Evolutionary conservation across 192 early-diverging fungal species (phyloP).

Genomic region (Phycomyces nitens): DNA sequence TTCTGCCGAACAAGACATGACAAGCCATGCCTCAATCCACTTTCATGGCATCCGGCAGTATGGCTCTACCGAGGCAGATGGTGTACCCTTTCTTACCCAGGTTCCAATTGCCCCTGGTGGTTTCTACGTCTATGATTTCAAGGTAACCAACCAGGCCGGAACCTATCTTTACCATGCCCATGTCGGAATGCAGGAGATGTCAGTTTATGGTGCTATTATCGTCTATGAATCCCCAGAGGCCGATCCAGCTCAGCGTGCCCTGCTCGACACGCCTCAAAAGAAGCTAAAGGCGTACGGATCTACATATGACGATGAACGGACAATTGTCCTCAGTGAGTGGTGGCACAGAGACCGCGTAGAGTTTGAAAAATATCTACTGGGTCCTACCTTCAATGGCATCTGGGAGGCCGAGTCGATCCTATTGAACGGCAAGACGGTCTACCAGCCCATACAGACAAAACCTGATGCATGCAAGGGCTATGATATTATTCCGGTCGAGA

Average conservation of each 20-base stretch:
- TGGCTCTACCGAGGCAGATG: constrained; percentile 39
- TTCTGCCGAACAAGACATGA: not conserved
- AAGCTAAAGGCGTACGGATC: not conserved
- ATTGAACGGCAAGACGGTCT: constrained; percentile 13
- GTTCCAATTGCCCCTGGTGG: constrained; percentile 43
- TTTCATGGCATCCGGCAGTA: constrained; percentile 46
- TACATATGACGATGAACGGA: constrained; percentile 42
- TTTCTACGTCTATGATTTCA: constrained; percentile 42
- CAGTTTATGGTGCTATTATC: not conserved
- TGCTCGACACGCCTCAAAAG: too few relatives aligned
- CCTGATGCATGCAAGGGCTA: constrained; percentile 11
- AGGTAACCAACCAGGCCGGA: constrained; percentile 34
- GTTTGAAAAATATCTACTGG: constrained; percentile 1
- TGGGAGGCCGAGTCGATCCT: constrained; percentile 5
- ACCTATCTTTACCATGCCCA: constrained; percentile 41
- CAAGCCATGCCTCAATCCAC: constrained; percentile 26
- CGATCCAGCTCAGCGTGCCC: not conserved
- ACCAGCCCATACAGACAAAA: not conserved
- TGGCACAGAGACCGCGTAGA: constrained; percentile 29
- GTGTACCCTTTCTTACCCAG: constrained; percentile 58
- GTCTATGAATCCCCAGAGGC: constrained; percentile 12
- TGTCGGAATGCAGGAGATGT: constrained; percentile 14
- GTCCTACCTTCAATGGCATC: not conserved
- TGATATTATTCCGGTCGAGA: constrained; percentile 20
- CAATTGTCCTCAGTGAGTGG: constrained; percentile 32